Percentiles rank a stretch among this genome's conserved stretches.
Evolutionary conservation across 257 asterid genomes (phyloP).

Genomic region (Nicotiana otophora): DNA sequence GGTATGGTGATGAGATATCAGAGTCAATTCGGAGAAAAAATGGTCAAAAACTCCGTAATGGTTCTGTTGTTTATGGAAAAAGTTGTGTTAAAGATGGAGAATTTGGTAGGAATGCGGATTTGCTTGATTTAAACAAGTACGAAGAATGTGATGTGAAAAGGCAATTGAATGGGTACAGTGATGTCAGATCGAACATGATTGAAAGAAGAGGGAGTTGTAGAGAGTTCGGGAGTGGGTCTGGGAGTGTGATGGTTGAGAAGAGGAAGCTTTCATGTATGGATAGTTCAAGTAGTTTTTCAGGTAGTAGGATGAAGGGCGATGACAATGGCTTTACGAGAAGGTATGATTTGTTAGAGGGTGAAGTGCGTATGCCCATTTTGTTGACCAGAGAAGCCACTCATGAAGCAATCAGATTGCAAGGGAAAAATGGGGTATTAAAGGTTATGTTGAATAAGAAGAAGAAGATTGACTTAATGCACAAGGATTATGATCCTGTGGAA

Average conservation of each 20-base stretch:
- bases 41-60: conserved; percentile 33
- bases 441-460: conserved; percentile 90
- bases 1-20: conserved; percentile 28
- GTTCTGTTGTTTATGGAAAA: conserved; percentile 40
- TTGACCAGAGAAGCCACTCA: conserved; percentile 40
- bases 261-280: conserved; percentile 41
- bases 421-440: conserved; percentile 92
- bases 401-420: conserved; percentile 80
- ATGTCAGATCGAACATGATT: conserved; percentile 35
- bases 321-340: conserved; percentile 31
- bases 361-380: conserved; percentile 44
- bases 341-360: conserved; percentile 41
- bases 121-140: conserved; percentile 76
- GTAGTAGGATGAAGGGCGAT: conserved; percentile 46
- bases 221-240: conserved; percentile 45
- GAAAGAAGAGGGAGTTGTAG: conserved; percentile 32
- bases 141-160: conserved; percentile 46
- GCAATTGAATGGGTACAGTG: conserved; percentile 43
- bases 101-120: conserved; percentile 42
- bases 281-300: conserved; percentile 26
- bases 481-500: conserved; percentile 40
- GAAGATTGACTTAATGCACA: conserved; percentile 35
- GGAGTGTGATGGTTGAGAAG: conserved; percentile 45
- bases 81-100: conserved; percentile 35
- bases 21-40: conserved; percentile 39